A percentile compares a stretch with the other conserved stretches of the same genome.
phyloP scores from a whole-genome alignment of 257 asterid genomes.

The Eustoma russellianum region DNA sequence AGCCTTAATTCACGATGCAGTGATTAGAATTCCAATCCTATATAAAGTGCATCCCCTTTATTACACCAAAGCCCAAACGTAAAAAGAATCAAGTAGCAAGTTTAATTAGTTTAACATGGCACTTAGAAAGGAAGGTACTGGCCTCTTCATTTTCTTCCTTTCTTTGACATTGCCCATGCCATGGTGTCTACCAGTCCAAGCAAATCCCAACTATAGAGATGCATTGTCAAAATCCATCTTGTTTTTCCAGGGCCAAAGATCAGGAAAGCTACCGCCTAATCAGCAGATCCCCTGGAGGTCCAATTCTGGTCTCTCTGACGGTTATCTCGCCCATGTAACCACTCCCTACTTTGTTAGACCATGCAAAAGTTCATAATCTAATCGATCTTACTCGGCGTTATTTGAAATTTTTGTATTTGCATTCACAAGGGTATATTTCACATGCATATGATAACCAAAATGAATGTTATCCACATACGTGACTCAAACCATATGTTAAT shows the following conservation, averaged over 20 bases:
- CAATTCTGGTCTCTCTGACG: conserved; percentile 62
- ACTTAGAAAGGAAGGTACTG: conserved; percentile 7
- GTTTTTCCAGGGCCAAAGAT: conserved; percentile 88
- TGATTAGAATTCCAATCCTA: neutral
- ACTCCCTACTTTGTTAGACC: too few relatives aligned
- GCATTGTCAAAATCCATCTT: conserved; percentile 73
- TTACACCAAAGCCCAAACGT: neutral
- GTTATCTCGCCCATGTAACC: conserved; percentile 42
- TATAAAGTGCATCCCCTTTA: neutral
- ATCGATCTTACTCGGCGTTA: neutral
- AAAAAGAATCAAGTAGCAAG: too few relatives aligned
- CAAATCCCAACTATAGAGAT: conserved; percentile 47
- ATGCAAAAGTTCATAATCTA: neutral
- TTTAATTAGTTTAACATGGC: conserved; percentile 15
- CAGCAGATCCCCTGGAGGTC: conserved; percentile 57
- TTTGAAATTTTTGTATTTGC: too few relatives aligned
- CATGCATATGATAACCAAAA: too few relatives aligned
- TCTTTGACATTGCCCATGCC: conserved; percentile 12
- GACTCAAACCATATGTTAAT: too few relatives aligned
- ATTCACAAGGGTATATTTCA: too few relatives aligned
- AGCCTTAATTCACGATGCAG: too few relatives aligned
- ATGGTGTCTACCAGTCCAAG: conserved; percentile 15
- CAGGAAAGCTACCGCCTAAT: conserved; percentile 46
- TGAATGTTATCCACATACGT: too few relatives aligned
- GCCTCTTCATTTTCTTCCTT: conserved; percentile 11